Conservation (phyloP, 371 early-diverging fungal species). For the Choanephora cucurbitarum region DNA sequence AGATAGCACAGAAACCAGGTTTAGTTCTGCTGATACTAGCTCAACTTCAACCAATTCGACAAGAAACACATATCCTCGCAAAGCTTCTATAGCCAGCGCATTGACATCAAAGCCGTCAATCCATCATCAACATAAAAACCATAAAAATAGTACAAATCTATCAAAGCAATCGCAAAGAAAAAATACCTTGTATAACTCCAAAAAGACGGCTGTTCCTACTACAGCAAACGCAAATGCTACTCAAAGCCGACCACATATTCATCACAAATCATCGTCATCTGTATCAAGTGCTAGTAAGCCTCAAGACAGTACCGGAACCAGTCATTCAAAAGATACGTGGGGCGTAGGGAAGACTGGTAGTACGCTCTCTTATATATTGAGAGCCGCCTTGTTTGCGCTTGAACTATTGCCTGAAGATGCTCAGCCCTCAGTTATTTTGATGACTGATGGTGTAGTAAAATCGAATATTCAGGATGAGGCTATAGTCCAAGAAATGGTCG, state of each 20-base stretch:
- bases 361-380: slow-evolving; percentile 63
- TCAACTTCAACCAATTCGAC: background rate
- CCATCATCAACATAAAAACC: slow-evolving; percentile 7
- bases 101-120: background rate
- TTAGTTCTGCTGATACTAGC: background rate
- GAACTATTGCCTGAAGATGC: slow-evolving; percentile 68
- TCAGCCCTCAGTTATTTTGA: slow-evolving; percentile 66
- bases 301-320: background rate
- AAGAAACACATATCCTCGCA: background rate
- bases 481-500: slow-evolving; percentile 47
- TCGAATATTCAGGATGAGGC: slow-evolving; percentile 60
- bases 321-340: slow-evolving; percentile 52
- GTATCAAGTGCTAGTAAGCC: slow-evolving; percentile 2
- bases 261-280: slow-evolving; percentile 5
- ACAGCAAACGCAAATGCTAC: background rate
- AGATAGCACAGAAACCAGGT: slow-evolving; percentile 13
- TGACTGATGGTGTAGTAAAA: slow-evolving; percentile 88
- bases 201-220: background rate
- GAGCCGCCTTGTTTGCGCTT: slow-evolving; percentile 69
- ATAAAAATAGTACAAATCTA: background rate
- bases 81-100: background rate
- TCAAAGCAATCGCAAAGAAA: slow-evolving; percentile 8
- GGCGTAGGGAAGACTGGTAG: slow-evolving; percentile 62
- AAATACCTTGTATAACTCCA: too few relatives aligned
- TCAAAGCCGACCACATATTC: background rate